A percentile compares a stretch with the other conserved stretches of the same genome.
Evolutionary conservation across 208 protist genomes (phyloP).

Genomic region (Porcisia hertigi): DNA sequence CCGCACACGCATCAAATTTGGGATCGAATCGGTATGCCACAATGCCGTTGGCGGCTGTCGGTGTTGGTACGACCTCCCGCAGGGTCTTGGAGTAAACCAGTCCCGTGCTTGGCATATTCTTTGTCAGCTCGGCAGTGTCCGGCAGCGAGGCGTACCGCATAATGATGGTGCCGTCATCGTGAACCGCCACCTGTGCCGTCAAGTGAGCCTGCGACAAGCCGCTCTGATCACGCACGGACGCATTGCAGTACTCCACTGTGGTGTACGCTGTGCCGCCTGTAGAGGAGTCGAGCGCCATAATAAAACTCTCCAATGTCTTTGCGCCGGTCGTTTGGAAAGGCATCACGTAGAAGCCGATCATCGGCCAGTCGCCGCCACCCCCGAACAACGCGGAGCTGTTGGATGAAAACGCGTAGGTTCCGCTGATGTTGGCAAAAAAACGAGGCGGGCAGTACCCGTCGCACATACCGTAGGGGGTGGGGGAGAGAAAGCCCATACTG

Average conservation of each 20-base stretch:
- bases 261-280: neutral
- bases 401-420: slow-evolving; percentile 23
- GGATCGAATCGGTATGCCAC: slow-evolving; percentile 29
- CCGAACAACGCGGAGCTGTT: slow-evolving; percentile 6
- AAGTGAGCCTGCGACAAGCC: neutral
- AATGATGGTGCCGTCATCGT: slow-evolving; percentile 43
- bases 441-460: slow-evolving; percentile 19
- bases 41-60: slow-evolving; percentile 22
- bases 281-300: slow-evolving; percentile 3
- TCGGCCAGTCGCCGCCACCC: slow-evolving; percentile 43
- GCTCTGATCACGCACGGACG: neutral
- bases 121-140: neutral
- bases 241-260: slow-evolving; percentile 23
- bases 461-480: slow-evolving; percentile 41
- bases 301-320: neutral
- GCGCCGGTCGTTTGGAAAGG: slow-evolving; percentile 2
- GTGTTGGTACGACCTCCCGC: slow-evolving; percentile 23
- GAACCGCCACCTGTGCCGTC: slow-evolving; percentile 54
- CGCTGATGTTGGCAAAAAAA: slow-evolving; percentile 18
- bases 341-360: slow-evolving; percentile 36
- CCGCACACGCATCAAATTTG: slow-evolving; percentile 15
- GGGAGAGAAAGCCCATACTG: slow-evolving; percentile 36
- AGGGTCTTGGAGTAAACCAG: slow-evolving; percentile 20
- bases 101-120: slow-evolving; percentile 10
- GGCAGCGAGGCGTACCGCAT: slow-evolving; percentile 52